phyloP scores from a whole-genome alignment of 805 yeast genomes.

The Kodamaea kaohsiungensis region DNA sequence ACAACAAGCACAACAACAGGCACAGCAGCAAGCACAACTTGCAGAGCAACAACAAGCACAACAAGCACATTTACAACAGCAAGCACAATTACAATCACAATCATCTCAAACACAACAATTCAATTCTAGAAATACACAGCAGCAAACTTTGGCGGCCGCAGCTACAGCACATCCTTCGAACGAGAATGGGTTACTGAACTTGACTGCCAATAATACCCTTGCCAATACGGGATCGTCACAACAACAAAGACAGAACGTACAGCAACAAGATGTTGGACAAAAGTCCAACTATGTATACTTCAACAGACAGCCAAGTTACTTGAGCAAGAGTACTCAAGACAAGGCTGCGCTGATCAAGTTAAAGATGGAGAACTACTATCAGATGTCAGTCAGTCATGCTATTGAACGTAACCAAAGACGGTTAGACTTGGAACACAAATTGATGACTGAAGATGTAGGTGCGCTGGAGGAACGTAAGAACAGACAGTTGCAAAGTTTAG shows the following conservation, averaged over 20 bases:
- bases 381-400: constrained; percentile 84
- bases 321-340: constrained; percentile 76
- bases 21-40: constrained; percentile 13
- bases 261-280: constrained; percentile 2
- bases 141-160: constrained; percentile 13
- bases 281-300: constrained; percentile 61
- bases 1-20: neutral
- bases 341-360: constrained; percentile 82
- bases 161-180: constrained; percentile 10
- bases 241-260: constrained; percentile 10
- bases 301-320: constrained; percentile 78
- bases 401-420: constrained; percentile 95
- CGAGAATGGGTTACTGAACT: constrained; percentile 2
- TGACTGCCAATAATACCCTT: constrained; percentile 17
- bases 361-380: constrained; percentile 80
- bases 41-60: constrained; percentile 18
- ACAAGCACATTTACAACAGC: constrained; percentile 5
- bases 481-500: constrained; percentile 78
- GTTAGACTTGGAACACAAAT: constrained; percentile 73
- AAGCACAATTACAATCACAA: constrained; percentile 13
- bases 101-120: constrained; percentile 15
- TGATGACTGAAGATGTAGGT: constrained; percentile 63
- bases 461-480: constrained; percentile 80
- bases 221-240: constrained; percentile 9
- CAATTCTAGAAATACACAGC: constrained; percentile 15